Evolutionary conservation across 345 rosid species (phyloP).

Genomic region (Populus pruinosa): DNA sequence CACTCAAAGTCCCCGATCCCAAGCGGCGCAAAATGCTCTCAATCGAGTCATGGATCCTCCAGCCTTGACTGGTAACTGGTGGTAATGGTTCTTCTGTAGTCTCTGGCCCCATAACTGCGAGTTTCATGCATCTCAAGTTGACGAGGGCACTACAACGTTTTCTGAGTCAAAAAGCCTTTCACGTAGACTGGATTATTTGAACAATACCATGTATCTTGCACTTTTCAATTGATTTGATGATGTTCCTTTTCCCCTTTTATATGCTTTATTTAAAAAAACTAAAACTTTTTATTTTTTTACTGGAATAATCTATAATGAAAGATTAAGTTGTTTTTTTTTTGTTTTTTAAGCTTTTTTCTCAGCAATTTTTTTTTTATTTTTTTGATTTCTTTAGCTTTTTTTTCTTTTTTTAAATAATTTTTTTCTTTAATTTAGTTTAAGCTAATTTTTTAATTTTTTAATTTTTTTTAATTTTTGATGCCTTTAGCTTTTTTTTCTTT

Average conservation of each 20-base stretch:
- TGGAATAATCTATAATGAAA: too few species aligned
- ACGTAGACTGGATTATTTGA: neutral
- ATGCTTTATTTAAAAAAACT: neutral
- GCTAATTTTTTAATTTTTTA: too few species aligned
- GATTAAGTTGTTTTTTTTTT: too few species aligned
- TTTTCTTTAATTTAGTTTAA: too few species aligned
- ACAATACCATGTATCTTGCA: neutral
- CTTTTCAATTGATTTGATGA: neutral
- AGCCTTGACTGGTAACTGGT: neutral
- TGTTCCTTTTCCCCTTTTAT: neutral
- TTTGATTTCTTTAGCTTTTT: too few species aligned
- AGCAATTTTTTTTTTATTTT: too few species aligned
- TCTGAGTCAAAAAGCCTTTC: slow-evolving; percentile 11
- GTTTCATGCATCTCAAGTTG: neutral
- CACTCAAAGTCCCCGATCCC: neutral
- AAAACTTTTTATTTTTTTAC: too few species aligned
- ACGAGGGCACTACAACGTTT: slow-evolving; percentile 7
- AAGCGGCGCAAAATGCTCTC: neutral
- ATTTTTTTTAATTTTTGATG: too few species aligned
- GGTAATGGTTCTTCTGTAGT: neutral
- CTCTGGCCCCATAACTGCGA: neutral
- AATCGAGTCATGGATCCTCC: neutral
- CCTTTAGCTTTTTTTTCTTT: too few species aligned
- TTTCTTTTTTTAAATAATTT: too few species aligned
- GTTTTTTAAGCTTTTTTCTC: too few species aligned